Evolutionary conservation across 768 basidiomycete species (phyloP), one percentile per base, ranked within the genome.

Genomic region (Mycena olivaceomarginata): DNA sequence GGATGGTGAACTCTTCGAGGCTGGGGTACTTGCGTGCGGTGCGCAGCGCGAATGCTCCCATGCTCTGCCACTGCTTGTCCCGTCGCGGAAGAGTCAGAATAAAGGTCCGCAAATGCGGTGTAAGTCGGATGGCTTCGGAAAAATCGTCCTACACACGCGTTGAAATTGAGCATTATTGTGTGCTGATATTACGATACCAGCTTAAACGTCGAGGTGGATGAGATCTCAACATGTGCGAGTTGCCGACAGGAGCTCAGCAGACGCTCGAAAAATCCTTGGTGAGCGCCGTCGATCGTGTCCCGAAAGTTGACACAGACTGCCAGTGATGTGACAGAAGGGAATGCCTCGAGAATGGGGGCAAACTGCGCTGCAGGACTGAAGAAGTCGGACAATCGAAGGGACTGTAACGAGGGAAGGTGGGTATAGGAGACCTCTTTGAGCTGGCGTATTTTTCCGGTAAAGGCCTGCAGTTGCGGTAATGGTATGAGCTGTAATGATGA

Each of bases 281-380:
- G 31, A 31, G 31, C 25, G 12, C 46, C 43, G 31, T 64, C 41
- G 16, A 18, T 22, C 39, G 67, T 73, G 70, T 81, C 80, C n/a
- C 77, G 45, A 57, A 80, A 81, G 60, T 80, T 81, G 31, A 81
- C 79, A 60, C 60, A 81, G 48, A 81, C 66, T 39, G 77, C 57
- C 20, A 81, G 70, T 4, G 77, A 80, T 40, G 64, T 66, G 8
- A 79, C 46, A 18, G 48, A 20, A 41, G 70, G 75, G 18, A 77
- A 57, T 43, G 70, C 41, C 9, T 53, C 39, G 43, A 81, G 72
- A 6, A 71, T 62, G 15, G 75, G 74, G n/a, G 67, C 69, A 46
- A 81, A 78, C 22, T 77, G 65, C 18, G 79, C 79, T 25, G 80
- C 77, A 66, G 80, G 79, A 66, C 80, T 80, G 65, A 81, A 81